Evolutionary conservation across 2,329 filamentous ascomycete species (phyloP).

Genomic region (Penicillium frequentans): DNA sequence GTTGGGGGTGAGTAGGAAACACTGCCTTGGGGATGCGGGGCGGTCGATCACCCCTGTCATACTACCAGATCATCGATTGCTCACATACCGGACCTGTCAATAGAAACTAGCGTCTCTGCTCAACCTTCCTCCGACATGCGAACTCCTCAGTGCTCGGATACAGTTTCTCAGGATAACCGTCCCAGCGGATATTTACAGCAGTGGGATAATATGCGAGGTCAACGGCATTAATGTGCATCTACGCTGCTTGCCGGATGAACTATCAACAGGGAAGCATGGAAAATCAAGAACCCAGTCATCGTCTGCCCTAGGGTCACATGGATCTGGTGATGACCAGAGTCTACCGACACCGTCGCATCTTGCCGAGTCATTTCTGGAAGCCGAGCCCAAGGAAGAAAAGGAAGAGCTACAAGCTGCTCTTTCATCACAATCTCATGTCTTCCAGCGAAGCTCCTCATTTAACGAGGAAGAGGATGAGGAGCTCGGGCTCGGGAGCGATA

Average conservation of each 20-base stretch:
- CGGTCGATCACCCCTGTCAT: neutral
- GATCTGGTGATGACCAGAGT: conserved; percentile 27
- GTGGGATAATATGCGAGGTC: conserved; percentile 77
- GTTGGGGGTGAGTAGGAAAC: conserved; percentile 61
- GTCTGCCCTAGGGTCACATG: conserved; percentile 22
- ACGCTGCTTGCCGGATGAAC: conserved; percentile 50
- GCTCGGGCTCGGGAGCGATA: conserved; percentile 52
- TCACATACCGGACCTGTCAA: conserved; percentile 21
- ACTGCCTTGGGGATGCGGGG: neutral
- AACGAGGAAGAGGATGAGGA: conserved; percentile 54
- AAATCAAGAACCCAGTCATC: conserved; percentile 16
- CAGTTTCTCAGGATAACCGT: conserved; percentile 76
- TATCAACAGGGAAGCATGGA: conserved; percentile 32
- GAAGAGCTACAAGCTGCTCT: conserved; percentile 59
- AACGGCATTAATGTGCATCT: conserved; percentile 75
- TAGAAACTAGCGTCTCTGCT: conserved; percentile 78
- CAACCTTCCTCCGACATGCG: conserved; percentile 70
- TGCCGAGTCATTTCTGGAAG: conserved; percentile 60
- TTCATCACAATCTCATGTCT: conserved; percentile 49
- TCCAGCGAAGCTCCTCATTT: conserved; percentile 50
- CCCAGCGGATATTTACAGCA: conserved; percentile 83
- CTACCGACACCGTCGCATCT: conserved; percentile 59
- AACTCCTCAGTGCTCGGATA: conserved; percentile 72
- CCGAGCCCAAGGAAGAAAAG: conserved; percentile 58
- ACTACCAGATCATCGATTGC: conserved; percentile 3